Evolutionary conservation across 2,329 filamentous ascomycete species (phyloP), one percentile per base, ranked within the genome.

Genomic region (Aspergillus carbonarius): DNA sequence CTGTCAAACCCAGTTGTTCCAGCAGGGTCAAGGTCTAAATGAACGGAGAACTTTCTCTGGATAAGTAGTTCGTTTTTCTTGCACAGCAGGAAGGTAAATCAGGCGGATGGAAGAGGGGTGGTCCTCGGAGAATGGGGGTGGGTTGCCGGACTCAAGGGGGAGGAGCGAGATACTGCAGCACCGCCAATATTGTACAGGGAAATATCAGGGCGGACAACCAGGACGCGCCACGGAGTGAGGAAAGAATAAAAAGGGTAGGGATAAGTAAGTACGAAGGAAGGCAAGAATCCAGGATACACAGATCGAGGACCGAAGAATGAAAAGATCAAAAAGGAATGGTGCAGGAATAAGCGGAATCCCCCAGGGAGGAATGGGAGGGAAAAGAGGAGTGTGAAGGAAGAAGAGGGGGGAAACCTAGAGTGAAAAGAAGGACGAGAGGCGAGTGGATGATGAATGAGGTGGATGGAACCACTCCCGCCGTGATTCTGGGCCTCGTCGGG

Each of bases 161-260:
- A 23, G 23, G 30, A 25, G 10, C 44, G 40, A 55, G 32, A 58
- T 64, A 60, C 59, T 54, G 64, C 64, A 58, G 64, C 55, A 62
- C 55, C 62, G 51, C 50, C 37, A 49, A 59, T 59, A 60, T 58
- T 59, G 61, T 60, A 59, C 52, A 64, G 66, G 53, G 58, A 65
- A 65, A 55, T n/a, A 64, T 70, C 74, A 70, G 66, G 71, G 74
- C 70, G 74, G 66, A 73, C 75, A 72, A 73, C 74, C 71, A 76
- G 72, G 72, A 74, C 70, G 62, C 69, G 64, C 70, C 65, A 68
- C 55, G 55, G 44, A 25, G 52, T 53, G 52, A 46, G 51, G 59
- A 59, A 52, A 60, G 40, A 54, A 57, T 52, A 54, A 50, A 61
- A 62, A 35, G 32, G 23, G 34, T 54, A 13, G 10, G 48, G 49